Conservation (phyloP, 441 rosid species). For the Pelargonium citronellum region DNA sequence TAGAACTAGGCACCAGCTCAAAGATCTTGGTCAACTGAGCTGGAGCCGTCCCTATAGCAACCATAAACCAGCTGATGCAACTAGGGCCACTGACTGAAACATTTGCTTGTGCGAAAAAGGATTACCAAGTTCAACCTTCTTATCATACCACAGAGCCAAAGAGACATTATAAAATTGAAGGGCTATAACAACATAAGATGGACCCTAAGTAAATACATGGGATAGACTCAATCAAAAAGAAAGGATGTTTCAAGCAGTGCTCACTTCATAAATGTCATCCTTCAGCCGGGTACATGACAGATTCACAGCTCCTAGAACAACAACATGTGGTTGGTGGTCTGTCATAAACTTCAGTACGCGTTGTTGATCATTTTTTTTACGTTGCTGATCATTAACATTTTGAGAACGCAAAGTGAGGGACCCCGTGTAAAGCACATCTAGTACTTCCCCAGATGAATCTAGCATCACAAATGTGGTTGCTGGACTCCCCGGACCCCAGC, state of each 20-base stretch:
- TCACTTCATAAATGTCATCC: constrained; percentile 92
- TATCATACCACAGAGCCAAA: not conserved
- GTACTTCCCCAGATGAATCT: constrained; percentile 92
- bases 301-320: constrained; percentile 88
- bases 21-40: not conserved
- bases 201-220: too few species aligned
- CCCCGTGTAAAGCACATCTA: constrained; percentile 81
- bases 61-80: not conserved
- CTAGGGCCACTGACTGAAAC: not conserved
- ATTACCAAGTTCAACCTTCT: not conserved
- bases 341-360: constrained; percentile 85
- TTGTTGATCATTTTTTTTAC: constrained; percentile 85
- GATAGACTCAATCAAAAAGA: not conserved
- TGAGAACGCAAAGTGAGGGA: constrained; percentile 73
- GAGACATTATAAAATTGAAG: not conserved
- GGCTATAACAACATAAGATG: not conserved
- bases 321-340: constrained; percentile 93
- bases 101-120: not conserved
- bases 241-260: constrained; percentile 12
- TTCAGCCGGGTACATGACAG: constrained; percentile 71
- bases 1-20: not conserved
- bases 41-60: not conserved
- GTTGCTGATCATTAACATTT: constrained; percentile 73
- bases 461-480: constrained; percentile 92
- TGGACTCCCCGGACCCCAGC: constrained; percentile 99